Base-by-base conservation (phyloP, 306 rosid genomes). In the Canavalia ensiformis region DNA sequence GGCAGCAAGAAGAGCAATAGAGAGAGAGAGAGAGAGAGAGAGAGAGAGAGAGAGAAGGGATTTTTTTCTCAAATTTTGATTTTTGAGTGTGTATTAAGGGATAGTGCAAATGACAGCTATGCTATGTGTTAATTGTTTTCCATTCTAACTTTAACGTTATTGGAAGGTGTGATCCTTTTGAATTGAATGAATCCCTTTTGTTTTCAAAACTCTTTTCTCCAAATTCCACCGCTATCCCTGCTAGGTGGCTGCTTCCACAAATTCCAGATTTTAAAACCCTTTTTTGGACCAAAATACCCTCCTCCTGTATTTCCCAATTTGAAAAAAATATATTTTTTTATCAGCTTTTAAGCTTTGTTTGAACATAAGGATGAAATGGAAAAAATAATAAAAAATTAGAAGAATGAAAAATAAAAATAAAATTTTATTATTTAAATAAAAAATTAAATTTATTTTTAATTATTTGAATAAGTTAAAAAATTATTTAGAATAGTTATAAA, bases 141-240 rank as follows among this genome's bases (percentile, higher is more conserved):
- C 57, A 39, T 62, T 37, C 54, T 50, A 42, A 39, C 49, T 57
- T 30, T 52, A 54, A 60, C 33, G 9, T 18, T 25, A 13, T 50
- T 49, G 64, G 81, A 76, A 25, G 7, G 25, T 44, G 39, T 28
- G 8, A 9, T 3, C 66, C 50, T 4, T 7, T 56, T 10, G 30
- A 8, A 18, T 75, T 42, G 10, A 75, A 59, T 72, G 47, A 67
- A 39, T 68, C 13, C 5, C 82, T 35, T 42, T 30, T 69, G 56
- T 52, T 85, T 90, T 88, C 80, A 82, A 88, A 86, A 81, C 25
- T 86, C 90, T 83, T 87, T 82, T 31, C 7, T 42, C 9, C 8
- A 84, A 85, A 90, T 92, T 81, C 92, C 94, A 45, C 98, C 98
- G 95, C 96, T 87, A 84, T 94, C 94, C 97, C 47, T 76, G 29